Evolutionary conservation across 805 yeast species (phyloP).

Genomic region (Candida parachauliodes): DNA sequence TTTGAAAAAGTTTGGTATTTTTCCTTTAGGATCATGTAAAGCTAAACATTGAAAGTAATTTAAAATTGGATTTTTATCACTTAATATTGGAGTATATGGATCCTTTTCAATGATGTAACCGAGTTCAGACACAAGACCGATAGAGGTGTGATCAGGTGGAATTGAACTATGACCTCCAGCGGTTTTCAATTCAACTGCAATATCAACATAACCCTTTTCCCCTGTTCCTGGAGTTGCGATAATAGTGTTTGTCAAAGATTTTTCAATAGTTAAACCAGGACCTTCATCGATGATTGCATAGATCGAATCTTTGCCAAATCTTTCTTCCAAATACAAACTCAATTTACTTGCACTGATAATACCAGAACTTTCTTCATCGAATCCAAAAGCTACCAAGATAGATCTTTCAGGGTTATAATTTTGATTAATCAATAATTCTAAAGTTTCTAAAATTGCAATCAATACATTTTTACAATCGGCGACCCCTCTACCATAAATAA

Average conservation of each 20-base stretch:
- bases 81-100: slow-evolving; percentile 46
- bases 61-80: slow-evolving; percentile 56
- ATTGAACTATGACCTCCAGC: slow-evolving; percentile 78
- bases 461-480: slow-evolving; percentile 72
- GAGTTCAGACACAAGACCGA: slow-evolving; percentile 67
- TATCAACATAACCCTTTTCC: slow-evolving; percentile 50
- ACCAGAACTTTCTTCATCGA: slow-evolving; percentile 77
- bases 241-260: slow-evolving; percentile 44
- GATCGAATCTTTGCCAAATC: slow-evolving; percentile 59
- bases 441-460: slow-evolving; percentile 62
- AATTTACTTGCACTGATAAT: slow-evolving; percentile 55
- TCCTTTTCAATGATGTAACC: slow-evolving; percentile 54
- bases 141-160: slow-evolving; percentile 78
- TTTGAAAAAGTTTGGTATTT: slow-evolving; percentile 19
- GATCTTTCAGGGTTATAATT: slow-evolving; percentile 60
- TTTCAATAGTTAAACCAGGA: slow-evolving; percentile 48
- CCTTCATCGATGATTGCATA: slow-evolving; percentile 67
- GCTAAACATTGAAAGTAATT: slow-evolving; percentile 62
- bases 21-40: slow-evolving; percentile 32
- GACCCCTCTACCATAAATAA: slow-evolving; percentile 75
- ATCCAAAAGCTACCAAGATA: slow-evolving; percentile 63
- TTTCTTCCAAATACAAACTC: slow-evolving; percentile 42
- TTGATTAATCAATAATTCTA: slow-evolving; percentile 51
- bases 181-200: slow-evolving; percentile 47
- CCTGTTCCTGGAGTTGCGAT: slow-evolving; percentile 50